phyloP scores from a whole-genome alignment of 495 filamentous ascomycete genomes.

The Lasiosphaeriaceae sp. region DNA sequence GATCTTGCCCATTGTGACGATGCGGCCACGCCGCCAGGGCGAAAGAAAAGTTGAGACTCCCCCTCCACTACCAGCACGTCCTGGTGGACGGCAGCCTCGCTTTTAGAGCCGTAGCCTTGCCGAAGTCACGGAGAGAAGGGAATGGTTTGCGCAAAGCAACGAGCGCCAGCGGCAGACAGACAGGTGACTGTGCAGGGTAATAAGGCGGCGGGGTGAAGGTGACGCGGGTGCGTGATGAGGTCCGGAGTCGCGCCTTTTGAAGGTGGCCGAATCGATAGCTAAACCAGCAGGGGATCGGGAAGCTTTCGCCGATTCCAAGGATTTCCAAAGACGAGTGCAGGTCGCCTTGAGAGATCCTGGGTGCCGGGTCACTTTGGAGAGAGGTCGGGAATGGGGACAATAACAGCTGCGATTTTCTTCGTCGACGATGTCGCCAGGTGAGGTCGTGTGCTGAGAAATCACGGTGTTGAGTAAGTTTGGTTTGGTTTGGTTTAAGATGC shows the following conservation, averaged over 20 bases:
- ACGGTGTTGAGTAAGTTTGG: constrained; percentile 14
- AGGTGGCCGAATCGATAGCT: constrained; percentile 3
- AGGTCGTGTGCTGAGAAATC: background rate
- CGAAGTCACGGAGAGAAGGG: constrained; percentile 7
- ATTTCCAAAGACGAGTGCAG: constrained; percentile 36
- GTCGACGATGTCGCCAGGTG: constrained; percentile 10
- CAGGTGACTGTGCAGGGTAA: background rate
- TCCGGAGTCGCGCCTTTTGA: constrained; percentile 4
- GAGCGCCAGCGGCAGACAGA: background rate
- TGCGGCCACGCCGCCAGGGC: constrained; percentile 51
- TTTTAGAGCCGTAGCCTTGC: constrained; percentile 23
- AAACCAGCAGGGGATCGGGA: background rate
- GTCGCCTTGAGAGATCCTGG: constrained; percentile 23
- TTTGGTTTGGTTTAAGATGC: constrained; percentile 14
- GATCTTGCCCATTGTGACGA: constrained; percentile 84
- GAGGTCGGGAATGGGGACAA: background rate
- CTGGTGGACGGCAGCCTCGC: background rate
- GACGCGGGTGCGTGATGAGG: background rate
- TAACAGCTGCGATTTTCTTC: background rate
- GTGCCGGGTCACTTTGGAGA: constrained; percentile 2
- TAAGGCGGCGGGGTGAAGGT: background rate
- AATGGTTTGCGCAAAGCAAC: background rate
- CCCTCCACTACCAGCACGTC: constrained; percentile 46
- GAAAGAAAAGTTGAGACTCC: constrained; percentile 37
- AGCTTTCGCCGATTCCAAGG: constrained; percentile 13